Conservation (phyloP, 805 yeast genomes). For the Barnettozyma pratensis region DNA sequence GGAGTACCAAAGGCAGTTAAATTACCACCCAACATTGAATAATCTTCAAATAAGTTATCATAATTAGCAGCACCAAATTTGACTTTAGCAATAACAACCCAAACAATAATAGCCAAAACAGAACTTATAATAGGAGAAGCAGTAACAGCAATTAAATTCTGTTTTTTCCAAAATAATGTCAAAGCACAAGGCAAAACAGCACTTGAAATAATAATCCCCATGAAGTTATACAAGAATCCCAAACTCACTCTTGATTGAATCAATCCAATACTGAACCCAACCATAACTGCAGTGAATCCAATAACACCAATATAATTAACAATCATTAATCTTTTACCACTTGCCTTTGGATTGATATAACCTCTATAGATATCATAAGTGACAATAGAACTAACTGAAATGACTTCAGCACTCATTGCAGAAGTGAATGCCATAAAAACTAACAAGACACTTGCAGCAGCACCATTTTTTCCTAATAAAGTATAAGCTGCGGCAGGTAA, state of each 20-base stretch:
- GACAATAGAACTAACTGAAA: constrained; percentile 79
- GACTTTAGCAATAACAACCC: constrained; percentile 50
- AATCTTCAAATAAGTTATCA: constrained; percentile 67
- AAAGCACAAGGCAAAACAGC: constrained; percentile 77
- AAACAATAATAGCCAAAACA: constrained; percentile 62
- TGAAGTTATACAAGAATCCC: constrained; percentile 82
- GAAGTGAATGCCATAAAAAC: constrained; percentile 91
- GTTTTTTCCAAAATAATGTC: constrained; percentile 58
- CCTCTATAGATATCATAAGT: constrained; percentile 83
- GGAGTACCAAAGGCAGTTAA: constrained; percentile 79
- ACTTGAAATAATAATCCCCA: constrained; percentile 86
- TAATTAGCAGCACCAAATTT: constrained; percentile 39
- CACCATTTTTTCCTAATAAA: constrained; percentile 82
- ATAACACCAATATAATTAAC: constrained; percentile 21
- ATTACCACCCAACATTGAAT: constrained; percentile 88
- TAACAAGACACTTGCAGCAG: constrained; percentile 72
- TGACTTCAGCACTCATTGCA: constrained; percentile 87
- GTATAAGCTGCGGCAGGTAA: constrained; percentile 70
- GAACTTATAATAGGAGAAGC: constrained; percentile 79
- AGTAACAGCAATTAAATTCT: constrained; percentile 65
- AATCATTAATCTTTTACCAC: constrained; percentile 63
- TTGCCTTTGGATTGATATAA: constrained; percentile 73
- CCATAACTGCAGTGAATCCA: constrained; percentile 54
- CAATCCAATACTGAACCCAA: constrained; percentile 78
- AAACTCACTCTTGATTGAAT: constrained; percentile 76